phyloP scores from a whole-genome alignment of 192 early-diverging fungal genomes.

The Allomyces macrogynus region DNA sequence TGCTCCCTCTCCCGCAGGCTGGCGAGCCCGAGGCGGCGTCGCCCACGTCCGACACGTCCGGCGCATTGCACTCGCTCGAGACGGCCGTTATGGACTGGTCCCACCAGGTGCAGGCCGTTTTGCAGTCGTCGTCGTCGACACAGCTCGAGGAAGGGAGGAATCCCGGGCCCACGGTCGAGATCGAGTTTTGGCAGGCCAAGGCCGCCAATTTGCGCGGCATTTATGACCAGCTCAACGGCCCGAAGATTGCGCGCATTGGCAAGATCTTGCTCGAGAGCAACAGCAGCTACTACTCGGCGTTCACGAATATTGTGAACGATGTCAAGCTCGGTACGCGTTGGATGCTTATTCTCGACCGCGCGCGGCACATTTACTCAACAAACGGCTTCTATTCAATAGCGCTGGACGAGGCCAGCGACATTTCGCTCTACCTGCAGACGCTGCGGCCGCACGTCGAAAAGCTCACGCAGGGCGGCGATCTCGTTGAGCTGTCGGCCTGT shows the following conservation, averaged over 20 bases:
- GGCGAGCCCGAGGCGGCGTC: constrained; percentile 21
- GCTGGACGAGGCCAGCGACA: constrained; percentile 39
- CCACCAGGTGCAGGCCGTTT: constrained; percentile 45
- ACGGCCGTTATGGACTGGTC: constrained; percentile 49
- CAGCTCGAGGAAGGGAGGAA: constrained; percentile 39
- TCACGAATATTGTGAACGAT: constrained; percentile 40
- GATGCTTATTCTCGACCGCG: constrained; percentile 1
- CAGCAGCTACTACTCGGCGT: constrained; percentile 50
- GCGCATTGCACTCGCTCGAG: constrained; percentile 35
- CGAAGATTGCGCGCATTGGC: constrained; percentile 39
- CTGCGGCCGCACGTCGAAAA: constrained; percentile 32
- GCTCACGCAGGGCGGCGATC: constrained; percentile 21
- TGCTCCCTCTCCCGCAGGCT: constrained; percentile 41
- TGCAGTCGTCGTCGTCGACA: constrained; percentile 32
- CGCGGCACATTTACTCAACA: not conserved
- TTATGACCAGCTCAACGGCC: constrained; percentile 36
- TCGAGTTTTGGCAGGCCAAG: constrained; percentile 48
- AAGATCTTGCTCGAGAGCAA: constrained; percentile 29
- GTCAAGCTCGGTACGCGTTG: constrained; percentile 29
- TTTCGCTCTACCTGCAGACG: constrained; percentile 29
- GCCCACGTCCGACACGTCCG: constrained; percentile 21
- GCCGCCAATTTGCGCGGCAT: constrained; percentile 41
- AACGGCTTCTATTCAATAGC: constrained; percentile 10
- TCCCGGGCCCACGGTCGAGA: constrained; percentile 40
- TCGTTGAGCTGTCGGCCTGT: constrained; percentile 31